A percentile compares a stretch with the other conserved stretches of the same genome.
These are phyloP conservation scores for Chimonanthus praecox DNA, from an alignment of 164 flowering plant genomes.

Conservation along the genomic window DNA sequence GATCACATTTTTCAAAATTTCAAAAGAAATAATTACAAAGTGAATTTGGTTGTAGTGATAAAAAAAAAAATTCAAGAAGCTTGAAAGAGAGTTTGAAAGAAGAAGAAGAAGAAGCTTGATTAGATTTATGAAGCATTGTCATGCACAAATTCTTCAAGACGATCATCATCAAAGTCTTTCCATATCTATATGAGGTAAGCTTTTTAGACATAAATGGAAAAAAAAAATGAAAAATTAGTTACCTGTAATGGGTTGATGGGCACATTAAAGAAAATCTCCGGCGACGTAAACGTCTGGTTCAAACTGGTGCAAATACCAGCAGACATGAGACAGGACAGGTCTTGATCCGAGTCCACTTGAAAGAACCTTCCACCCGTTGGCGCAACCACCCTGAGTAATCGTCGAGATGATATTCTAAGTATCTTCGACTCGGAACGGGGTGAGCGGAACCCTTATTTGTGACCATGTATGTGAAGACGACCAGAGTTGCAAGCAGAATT, in stretches of 20 bases:
- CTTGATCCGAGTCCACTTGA: slow-evolving; percentile 78
- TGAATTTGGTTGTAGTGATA: too few relatives aligned
- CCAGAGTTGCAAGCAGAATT: slow-evolving; percentile 48
- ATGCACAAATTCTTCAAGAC: too few relatives aligned
- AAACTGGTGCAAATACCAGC: slow-evolving; percentile 55
- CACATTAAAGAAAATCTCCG: slow-evolving; percentile 85
- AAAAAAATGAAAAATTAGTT: slow-evolving; percentile 1
- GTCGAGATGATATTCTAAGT: slow-evolving; percentile 68
- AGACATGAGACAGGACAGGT: slow-evolving; percentile 62
- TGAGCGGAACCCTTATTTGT: slow-evolving; percentile 72
- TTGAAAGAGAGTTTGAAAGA: too few relatives aligned
- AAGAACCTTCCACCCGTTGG: slow-evolving; percentile 51
- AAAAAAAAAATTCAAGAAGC: too few relatives aligned
- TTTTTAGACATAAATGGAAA: too few relatives aligned
- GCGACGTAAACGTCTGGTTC: slow-evolving; percentile 61
- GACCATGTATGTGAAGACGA: slow-evolving; percentile 68
- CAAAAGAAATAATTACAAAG: too few relatives aligned
- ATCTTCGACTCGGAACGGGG: slow-evolving; percentile 63
- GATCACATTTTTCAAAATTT: too few relatives aligned
- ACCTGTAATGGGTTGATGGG: slow-evolving; percentile 79
- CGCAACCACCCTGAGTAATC: slow-evolving; percentile 76
- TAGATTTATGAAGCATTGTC: too few relatives aligned
- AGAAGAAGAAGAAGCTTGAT: too few relatives aligned
- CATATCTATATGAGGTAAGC: too few relatives aligned
- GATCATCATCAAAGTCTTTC: too few relatives aligned